Evolutionary conservation across 2,329 filamentous ascomycete species (phyloP).

Genomic region (Neonectria sp.): DNA sequence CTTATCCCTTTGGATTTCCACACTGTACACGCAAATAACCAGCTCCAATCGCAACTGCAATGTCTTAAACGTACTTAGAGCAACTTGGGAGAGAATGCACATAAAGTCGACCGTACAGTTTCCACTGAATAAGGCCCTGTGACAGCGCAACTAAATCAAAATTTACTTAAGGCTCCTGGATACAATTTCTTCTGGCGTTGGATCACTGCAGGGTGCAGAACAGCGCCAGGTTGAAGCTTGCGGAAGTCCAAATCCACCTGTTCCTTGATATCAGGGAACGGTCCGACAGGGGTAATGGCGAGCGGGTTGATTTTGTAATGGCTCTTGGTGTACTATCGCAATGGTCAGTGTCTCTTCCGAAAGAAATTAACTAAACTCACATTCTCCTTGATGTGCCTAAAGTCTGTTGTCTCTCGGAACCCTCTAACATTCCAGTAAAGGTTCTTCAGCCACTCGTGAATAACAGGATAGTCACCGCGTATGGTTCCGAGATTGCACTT

Average conservation of each 20-base stretch:
- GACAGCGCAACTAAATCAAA: not conserved
- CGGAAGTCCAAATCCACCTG: slow-evolving; percentile 39
- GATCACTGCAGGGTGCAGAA: slow-evolving; percentile 44
- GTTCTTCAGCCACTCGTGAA: slow-evolving; percentile 78
- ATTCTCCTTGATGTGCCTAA: slow-evolving; percentile 78
- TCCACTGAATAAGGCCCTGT: no score
- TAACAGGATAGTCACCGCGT: slow-evolving; percentile 73
- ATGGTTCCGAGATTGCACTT: slow-evolving; percentile 76
- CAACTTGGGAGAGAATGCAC: no score
- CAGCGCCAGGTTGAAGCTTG: slow-evolving; percentile 38
- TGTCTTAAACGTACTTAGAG: no score
- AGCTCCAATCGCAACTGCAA: no score
- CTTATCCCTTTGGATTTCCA: no score
- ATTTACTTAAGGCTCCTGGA: not conserved
- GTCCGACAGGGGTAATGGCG: slow-evolving; percentile 47
- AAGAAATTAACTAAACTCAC: slow-evolving; percentile 21
- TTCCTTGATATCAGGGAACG: slow-evolving; percentile 45
- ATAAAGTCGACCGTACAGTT: no score
- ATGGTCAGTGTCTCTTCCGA: not conserved
- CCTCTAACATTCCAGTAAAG: slow-evolving; percentile 76
- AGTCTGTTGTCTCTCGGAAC: slow-evolving; percentile 72
- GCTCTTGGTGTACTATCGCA: slow-evolving; percentile 45
- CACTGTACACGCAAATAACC: no score
- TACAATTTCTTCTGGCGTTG: slow-evolving; percentile 44
- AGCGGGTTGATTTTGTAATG: slow-evolving; percentile 46